A percentile compares a stretch with the other conserved stretches of the same genome.
phyloP scores from a whole-genome alignment of 2,329 filamentous ascomycete species.

The Ophiosphaerella narmari region DNA sequence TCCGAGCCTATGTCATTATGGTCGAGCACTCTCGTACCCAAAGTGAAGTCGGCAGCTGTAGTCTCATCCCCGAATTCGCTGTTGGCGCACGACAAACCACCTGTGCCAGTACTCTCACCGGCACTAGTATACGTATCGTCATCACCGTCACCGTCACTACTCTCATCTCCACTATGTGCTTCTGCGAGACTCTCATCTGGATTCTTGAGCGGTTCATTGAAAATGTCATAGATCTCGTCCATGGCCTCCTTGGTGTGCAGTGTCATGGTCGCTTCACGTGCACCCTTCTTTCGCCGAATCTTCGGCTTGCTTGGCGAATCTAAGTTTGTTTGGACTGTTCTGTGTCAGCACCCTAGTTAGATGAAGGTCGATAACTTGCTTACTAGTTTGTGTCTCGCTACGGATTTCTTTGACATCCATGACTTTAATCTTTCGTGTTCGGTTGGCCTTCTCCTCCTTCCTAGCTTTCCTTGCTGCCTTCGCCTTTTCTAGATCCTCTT shows the following conservation, averaged over 20 bases:
- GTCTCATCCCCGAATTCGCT: conserved; percentile 71
- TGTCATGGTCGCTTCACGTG: conserved; percentile 91
- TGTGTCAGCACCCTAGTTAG: conserved; percentile 17
- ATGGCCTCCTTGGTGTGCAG: conserved; percentile 93
- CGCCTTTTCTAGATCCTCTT: conserved; percentile 63
- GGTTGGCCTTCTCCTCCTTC: conserved; percentile 55
- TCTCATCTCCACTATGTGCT: conserved; percentile 68
- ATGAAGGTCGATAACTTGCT: conserved; percentile 42
- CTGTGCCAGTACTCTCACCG: conserved; percentile 81
- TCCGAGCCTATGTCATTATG: conserved; percentile 51
- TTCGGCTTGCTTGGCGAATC: conserved; percentile 83
- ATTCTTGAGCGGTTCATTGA: conserved; percentile 78
- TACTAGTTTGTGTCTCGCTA: conserved; percentile 87
- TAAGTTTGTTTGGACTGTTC: conserved; percentile 84
- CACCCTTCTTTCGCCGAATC: conserved; percentile 73
- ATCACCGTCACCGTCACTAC: conserved; percentile 66
- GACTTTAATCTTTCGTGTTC: conserved; percentile 67
- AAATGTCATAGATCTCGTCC: conserved; percentile 96
- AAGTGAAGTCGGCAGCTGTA: conserved; percentile 56
- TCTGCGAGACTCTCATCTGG: conserved; percentile 53
- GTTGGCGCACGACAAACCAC: conserved; percentile 65
- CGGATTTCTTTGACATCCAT: conserved; percentile 72
- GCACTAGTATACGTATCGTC: conserved; percentile 74
- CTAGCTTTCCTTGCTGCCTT: conserved; percentile 53
- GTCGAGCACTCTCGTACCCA: conserved; percentile 45